Conservation (phyloP, 2,329 filamentous ascomycete species). For the Aspergillus clavatus region DNA sequence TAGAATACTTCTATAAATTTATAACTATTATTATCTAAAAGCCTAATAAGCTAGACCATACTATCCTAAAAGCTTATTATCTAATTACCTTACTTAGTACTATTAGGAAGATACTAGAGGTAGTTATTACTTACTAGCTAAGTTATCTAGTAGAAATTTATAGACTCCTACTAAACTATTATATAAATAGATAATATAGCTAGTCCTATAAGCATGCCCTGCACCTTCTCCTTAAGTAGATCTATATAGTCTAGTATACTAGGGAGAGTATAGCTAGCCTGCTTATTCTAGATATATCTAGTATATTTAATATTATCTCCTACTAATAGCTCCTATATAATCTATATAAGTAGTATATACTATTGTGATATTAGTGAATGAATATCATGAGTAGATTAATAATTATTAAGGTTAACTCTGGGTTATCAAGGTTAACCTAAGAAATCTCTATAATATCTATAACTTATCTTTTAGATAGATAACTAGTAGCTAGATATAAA, state of each 20-base stretch:
- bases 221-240: neutral
- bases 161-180: neutral
- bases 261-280: neutral
- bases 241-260: conserved; percentile 1
- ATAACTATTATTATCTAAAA: conserved; percentile 15
- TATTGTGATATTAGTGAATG: too few species aligned
- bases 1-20: too few species aligned
- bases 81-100: conserved; percentile 16
- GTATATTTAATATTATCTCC: conserved; percentile 13
- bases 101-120: conserved; percentile 16
- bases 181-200: neutral
- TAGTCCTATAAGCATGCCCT: conserved; percentile 1
- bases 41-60: conserved; percentile 17
- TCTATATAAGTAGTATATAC: conserved; percentile 10
- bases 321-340: conserved; percentile 14
- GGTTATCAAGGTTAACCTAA: too few species aligned
- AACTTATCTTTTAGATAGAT: too few species aligned
- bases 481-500: too few species aligned
- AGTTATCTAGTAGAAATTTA: too few species aligned
- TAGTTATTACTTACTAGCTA: conserved; percentile 12
- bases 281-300: conserved; percentile 2
- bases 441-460: too few species aligned
- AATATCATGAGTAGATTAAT: too few species aligned
- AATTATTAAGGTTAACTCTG: too few species aligned
- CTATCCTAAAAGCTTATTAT: conserved; percentile 11